Percentiles rank a stretch among this genome's conserved stretches.
These are phyloP conservation scores for Centaurea solstitialis DNA, from an alignment of 129 eudicot species.

Conservation along the genomic window DNA sequence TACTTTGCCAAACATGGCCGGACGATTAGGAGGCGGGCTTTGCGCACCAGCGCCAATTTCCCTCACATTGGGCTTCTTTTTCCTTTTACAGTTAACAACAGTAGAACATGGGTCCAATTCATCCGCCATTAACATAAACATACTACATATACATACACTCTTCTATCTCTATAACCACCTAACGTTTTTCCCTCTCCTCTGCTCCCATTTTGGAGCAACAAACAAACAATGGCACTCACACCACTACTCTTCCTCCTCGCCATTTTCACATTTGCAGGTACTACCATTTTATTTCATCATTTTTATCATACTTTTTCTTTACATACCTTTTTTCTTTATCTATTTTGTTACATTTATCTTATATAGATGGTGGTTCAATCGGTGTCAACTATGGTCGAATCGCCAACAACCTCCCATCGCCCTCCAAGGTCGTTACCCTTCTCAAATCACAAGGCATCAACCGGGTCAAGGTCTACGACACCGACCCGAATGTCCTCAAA, in stretches of 20 bases:
- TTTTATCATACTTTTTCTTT: not conserved
- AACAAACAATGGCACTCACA: slow-evolving; percentile 41
- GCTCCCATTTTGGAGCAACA: slow-evolving; percentile 22
- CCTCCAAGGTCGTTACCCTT: slow-evolving; percentile 58
- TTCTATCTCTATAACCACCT: not conserved
- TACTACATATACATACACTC: not conserved
- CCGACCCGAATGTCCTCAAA: slow-evolving; percentile 75
- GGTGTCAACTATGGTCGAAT: slow-evolving; percentile 90
- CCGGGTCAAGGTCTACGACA: slow-evolving; percentile 82
- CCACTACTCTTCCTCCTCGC: slow-evolving; percentile 24
- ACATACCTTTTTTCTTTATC: not conserved
- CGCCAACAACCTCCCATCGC: slow-evolving; percentile 82
- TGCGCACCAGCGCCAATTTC: too few relatives aligned
- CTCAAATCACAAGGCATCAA: slow-evolving; percentile 64
- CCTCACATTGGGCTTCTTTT: not conserved
- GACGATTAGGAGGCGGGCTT: too few relatives aligned
- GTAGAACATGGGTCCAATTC: not conserved
- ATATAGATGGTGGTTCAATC: slow-evolving; percentile 73
- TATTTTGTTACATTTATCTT: too few relatives aligned
- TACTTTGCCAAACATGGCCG: too few relatives aligned
- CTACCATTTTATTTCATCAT: not conserved
- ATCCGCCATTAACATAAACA: not conserved
- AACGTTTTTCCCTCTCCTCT: slow-evolving; percentile 23
- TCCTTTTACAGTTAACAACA: too few relatives aligned
- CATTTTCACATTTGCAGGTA: slow-evolving; percentile 44